Evolutionary conservation across 139 green algal species (phyloP).

Genomic region (Trebouxia sp.): DNA sequence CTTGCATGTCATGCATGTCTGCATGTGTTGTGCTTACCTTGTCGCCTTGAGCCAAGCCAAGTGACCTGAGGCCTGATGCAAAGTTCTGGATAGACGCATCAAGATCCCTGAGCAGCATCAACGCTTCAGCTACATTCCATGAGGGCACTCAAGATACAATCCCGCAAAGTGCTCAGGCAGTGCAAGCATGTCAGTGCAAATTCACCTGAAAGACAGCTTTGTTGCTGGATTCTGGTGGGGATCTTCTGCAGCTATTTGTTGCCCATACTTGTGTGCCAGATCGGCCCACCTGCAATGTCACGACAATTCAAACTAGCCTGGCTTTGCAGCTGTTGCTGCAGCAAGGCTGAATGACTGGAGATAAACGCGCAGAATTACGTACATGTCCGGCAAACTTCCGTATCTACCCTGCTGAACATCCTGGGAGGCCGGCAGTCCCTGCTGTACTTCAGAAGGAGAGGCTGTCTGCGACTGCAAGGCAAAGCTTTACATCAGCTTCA

Average conservation of each 20-base stretch:
- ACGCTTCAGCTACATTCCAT: too few relatives aligned
- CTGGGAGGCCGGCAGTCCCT: not conserved
- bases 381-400: slow-evolving; percentile 20
- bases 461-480: not conserved
- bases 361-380: not conserved
- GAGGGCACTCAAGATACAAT: too few relatives aligned
- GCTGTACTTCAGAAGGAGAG: not conserved
- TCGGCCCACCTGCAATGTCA: slow-evolving; percentile 33
- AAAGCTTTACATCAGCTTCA: not conserved
- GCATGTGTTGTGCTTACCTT: slow-evolving; percentile 35
- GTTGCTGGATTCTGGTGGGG: slow-evolving; percentile 49
- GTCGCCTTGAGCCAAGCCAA: slow-evolving; percentile 51
- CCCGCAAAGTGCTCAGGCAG: too few relatives aligned
- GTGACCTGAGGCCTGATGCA: slow-evolving; percentile 53
- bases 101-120: slow-evolving; percentile 46
- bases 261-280: slow-evolving; percentile 42
- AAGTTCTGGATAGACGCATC: slow-evolving; percentile 51
- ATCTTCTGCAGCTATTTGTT: slow-evolving; percentile 53
- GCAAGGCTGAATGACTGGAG: not conserved
- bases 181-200: too few relatives aligned
- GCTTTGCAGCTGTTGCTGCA: not conserved
- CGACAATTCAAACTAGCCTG: not conserved
- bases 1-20: too few relatives aligned
- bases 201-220: slow-evolving; percentile 52
- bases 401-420: not conserved